These are phyloP conservation scores for Groenewaldozyma auringiensis DNA, from an alignment of 1,139 yeast species.

Conservation along the genomic window DNA sequence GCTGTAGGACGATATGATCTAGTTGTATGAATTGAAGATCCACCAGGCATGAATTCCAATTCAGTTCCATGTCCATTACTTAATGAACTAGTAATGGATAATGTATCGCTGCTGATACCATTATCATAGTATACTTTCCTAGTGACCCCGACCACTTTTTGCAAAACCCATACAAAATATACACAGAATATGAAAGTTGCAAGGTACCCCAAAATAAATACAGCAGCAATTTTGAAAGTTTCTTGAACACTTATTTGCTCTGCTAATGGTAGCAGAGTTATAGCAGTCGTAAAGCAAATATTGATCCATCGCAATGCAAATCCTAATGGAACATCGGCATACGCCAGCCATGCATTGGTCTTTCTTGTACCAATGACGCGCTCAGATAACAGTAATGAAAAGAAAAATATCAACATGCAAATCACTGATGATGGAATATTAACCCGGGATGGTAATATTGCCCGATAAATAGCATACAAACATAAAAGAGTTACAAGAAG, in stretches of 20 bases:
- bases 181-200: constrained; percentile 45
- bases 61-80: constrained; percentile 1
- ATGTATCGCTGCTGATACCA: constrained; percentile 5
- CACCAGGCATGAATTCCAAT: neutral
- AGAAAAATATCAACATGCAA: constrained; percentile 59
- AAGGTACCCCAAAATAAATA: constrained; percentile 58
- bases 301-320: constrained; percentile 72
- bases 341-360: constrained; percentile 37
- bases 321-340: constrained; percentile 58
- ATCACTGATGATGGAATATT: constrained; percentile 70
- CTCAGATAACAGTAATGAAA: constrained; percentile 38
- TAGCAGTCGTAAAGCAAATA: constrained; percentile 70
- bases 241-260: constrained; percentile 57
- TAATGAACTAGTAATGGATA: neutral
- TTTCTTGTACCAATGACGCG: constrained; percentile 32
- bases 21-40: neutral
- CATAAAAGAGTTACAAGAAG: constrained; percentile 32
- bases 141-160: constrained; percentile 30
- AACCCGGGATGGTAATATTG: constrained; percentile 42
- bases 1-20: too few relatives aligned
- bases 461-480: constrained; percentile 57
- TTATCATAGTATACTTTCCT: constrained; percentile 22
- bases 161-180: constrained; percentile 39
- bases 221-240: constrained; percentile 66
- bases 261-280: constrained; percentile 61